Conservation (phyloP, 495 filamentous ascomycete genomes). For the Penicillium canescens region DNA sequence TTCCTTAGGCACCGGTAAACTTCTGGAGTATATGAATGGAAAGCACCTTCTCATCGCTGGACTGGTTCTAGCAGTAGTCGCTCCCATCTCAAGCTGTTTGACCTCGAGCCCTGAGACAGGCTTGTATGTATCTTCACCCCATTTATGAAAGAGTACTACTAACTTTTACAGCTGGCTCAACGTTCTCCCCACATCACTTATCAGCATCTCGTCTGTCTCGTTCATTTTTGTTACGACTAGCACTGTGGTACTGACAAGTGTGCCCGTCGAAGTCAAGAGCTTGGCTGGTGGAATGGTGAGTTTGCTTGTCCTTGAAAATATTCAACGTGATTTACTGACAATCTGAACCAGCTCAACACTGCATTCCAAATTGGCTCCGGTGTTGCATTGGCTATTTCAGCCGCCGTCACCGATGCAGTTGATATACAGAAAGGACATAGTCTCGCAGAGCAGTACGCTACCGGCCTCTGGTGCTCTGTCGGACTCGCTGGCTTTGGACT, state of each 20-base stretch:
- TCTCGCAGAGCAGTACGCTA: constrained; percentile 33
- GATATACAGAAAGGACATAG: constrained; percentile 35
- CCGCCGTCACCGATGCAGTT: constrained; percentile 33
- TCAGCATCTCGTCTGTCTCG: constrained; percentile 41
- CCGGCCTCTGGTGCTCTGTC: constrained; percentile 38
- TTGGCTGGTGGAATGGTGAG: constrained; percentile 38
- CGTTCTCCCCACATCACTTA: constrained; percentile 33
- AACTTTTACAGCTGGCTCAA: constrained; percentile 34
- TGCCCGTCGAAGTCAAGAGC: constrained; percentile 35
- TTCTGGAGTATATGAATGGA: constrained; percentile 37
- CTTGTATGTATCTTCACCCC: constrained; percentile 25
- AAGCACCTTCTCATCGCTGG: constrained; percentile 35
- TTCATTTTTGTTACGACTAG: constrained; percentile 40
- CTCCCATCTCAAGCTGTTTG: constrained; percentile 33
- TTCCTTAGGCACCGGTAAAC: constrained; percentile 36
- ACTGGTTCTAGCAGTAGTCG: constrained; percentile 29
- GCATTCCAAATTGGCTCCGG: constrained; percentile 43
- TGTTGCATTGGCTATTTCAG: constrained; percentile 36
- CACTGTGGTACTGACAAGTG: constrained; percentile 35
- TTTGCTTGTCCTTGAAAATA: background rate
- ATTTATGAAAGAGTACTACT: background rate
- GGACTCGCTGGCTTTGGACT: constrained; percentile 34
- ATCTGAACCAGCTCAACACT: constrained; percentile 30
- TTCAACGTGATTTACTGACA: constrained; percentile 2
- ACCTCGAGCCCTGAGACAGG: constrained; percentile 24